Percentiles rank a stretch among this genome's conserved stretches.
Conservation (phyloP, 352 stramenopile genomes). For the Blastocystis sp. region DNA sequence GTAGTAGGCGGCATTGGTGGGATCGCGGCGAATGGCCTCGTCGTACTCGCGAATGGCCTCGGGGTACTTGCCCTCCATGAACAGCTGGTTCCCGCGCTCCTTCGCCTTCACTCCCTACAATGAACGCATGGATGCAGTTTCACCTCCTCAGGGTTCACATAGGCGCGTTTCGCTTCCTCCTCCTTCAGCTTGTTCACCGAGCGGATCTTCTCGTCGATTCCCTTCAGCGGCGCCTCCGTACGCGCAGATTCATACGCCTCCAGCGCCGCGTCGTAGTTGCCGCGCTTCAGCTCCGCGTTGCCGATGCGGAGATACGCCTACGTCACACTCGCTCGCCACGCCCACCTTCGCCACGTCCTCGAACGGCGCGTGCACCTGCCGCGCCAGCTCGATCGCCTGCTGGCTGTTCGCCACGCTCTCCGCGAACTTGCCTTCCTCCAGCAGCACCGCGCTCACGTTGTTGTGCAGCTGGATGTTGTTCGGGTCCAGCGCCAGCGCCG, state of each 20-base stretch:
- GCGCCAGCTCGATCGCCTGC: conserved; percentile 86
- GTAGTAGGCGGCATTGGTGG: conserved; percentile 89
- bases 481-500: conserved; percentile 83
- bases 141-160: conserved; percentile 86
- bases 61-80: conserved; percentile 85
- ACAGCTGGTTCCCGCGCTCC: conserved; percentile 91
- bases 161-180: conserved; percentile 78
- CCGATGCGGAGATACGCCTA: conserved; percentile 83
- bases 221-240: conserved; percentile 76
- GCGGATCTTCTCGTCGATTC: conserved; percentile 88
- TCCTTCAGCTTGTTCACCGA: conserved; percentile 74
- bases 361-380: conserved; percentile 82
- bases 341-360: conserved; percentile 79
- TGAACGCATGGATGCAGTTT: not conserved
- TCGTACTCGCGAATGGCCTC: conserved; percentile 82
- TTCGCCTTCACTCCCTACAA: conserved; percentile 76
- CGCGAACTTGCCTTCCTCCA: conserved; percentile 86
- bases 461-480: conserved; percentile 89
- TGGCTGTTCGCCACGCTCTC: conserved; percentile 74
- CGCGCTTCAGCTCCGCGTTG: conserved; percentile 87
- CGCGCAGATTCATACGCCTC: conserved; percentile 73
- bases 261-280: conserved; percentile 74
- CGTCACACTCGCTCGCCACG: conserved; percentile 15
- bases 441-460: conserved; percentile 90
- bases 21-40: conserved; percentile 96